Evolutionary conservation across 768 basidiomycete species (phyloP), one percentile per base, ranked within the genome.

Genomic region (Rhodotorula graminis): DNA sequence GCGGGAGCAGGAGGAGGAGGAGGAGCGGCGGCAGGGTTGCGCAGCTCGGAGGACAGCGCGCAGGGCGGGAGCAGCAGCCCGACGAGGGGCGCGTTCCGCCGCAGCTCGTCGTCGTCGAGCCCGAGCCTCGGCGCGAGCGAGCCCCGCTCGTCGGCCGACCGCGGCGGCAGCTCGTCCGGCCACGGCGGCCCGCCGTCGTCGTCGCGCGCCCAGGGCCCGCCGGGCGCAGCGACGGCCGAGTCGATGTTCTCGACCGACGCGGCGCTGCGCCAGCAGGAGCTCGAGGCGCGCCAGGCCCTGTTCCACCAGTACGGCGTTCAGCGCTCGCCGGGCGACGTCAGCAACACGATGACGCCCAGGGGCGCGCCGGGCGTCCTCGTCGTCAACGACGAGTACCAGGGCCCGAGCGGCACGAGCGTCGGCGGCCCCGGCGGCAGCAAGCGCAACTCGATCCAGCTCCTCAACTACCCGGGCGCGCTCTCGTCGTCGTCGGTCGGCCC

Each of bases 201-300:
- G 19, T 16, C 46, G 46, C 46, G 46, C 16, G 16, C 46, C 5
- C 19, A 23, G 27, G 23, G 11, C 50, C 4, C 47, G 42, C 15
- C 47, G 27, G 71, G 73, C 58, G 66, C 69, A 53, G 57, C 74
- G 71, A 74, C 70, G 33, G 77, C 57, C 44, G 77, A 76, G 58
- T 66, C 71, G 16, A 72, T 75, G 68, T 77, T 75, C 63, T 73
- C 74, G 55, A 77, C 72, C 14, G 78, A 77, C 33, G 71, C 74
- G 40, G 71, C 77, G 16, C 69, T 76, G 14, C 76, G 76, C 9
- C 78, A 78, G 65, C 78, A 79, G 58, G 76, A 80, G 71, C 72
- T 79, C 69, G 79, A 79, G 64, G 78, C 78, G 55, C 73, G 76
- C 61, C 72, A 74, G 60, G 78, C 75, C 37, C 60, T 79, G 57